Evolutionary conservation across 2,329 filamentous ascomycete species (phyloP), one percentile per base, ranked within the genome.

Genomic region (Aspergillus sp.): DNA sequence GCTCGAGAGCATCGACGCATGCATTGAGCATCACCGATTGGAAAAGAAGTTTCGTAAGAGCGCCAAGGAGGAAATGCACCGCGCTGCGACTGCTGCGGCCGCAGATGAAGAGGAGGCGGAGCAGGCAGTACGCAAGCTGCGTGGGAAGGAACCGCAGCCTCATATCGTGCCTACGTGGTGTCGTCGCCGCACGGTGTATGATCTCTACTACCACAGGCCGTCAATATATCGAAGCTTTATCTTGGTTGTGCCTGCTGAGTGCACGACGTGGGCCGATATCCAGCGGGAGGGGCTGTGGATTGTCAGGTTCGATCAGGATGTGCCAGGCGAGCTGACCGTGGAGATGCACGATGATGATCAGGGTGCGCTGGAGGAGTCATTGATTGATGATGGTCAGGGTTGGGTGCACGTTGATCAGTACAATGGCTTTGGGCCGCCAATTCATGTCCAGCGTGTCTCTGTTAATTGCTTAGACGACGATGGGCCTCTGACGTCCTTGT

Each of bases 291-390:
- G 56, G 16, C 17, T 56, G 17, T 51, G 46, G n/a, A 19, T 51
- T 21, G 53, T 54, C 1, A 31, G 20, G n/a, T 58, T 58, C 20
- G 53, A 58, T n/a, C 50, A 49, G 34, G 53, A 58, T 34, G 47
- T 53, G 5, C 19, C 44, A n/a, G 45, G 32, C 2, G 49, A 41
- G 11, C 2, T 29, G 25, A 29, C 25, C 9, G 50, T 57, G 55
- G 38, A 49, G 36, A 56, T 48, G 44, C 10, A 44, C 9, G 17
- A 19, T 10, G 19, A 17, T 17, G 40, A 42, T 17, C 3, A 5
- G 40, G 9, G 19, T 42, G 4, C 19, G 7, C 16, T 9, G 7
- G 36, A 42, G 16, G 17, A 42, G 3, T 42, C 19, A 17, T n/a
- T 19, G 16, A 42, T 19, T 17, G 40, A 17, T 13, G 19, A 21